Base-by-base conservation (phyloP, 768 basidiomycete genomes). In the Tricholoma sp. region DNA sequence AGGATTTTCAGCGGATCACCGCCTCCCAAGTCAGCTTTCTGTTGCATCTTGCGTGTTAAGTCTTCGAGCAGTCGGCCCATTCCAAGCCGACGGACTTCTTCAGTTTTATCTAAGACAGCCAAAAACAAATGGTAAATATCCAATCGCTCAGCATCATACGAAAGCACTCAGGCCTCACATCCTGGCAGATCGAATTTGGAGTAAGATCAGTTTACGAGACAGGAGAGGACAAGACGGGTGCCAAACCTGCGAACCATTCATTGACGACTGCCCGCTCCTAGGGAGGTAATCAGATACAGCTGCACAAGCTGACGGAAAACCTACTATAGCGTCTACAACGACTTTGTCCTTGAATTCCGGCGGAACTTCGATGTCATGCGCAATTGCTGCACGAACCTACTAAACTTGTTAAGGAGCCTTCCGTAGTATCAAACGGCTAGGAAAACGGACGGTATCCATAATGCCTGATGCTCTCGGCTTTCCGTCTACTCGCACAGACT, bases 21-120 rank as follows among this genome's bases (percentile, higher is more conserved):
- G 8, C 71, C 69, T 8, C 74, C 76, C 27, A 74, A 63, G 8
- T 75, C 68, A 1, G 76, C 74, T 67, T 89, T 88, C 45, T 69
- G 67, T 55, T 83, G 76, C 82, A 92, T 85, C 64, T 83, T 85
- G 27, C 67, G 64, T n/a, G 79, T 71, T 39, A 92, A 66, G 50
- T 89, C 87, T 7, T 77, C 74, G 3, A 94, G 77, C 10, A 92
- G 75, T 9, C 81, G 83, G 1, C 91, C 91, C 86, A 91, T 86
- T 0, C 87, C 89, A 4, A 94, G 73, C 37, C 83, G 77, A 0
- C 86, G 79, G 55, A 89, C 86, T 74, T 91, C 89, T 63, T 86
- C 84, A 0, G 82, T 82, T 67, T 83, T 83, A 69, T 91, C 89
- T 87, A 50, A 5, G 52, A 10, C 10, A 19, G 21, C 22, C 68